Base-by-base conservation (phyloP, 768 basidiomycete species). In the Gloeopeniophorella convolvens region DNA sequence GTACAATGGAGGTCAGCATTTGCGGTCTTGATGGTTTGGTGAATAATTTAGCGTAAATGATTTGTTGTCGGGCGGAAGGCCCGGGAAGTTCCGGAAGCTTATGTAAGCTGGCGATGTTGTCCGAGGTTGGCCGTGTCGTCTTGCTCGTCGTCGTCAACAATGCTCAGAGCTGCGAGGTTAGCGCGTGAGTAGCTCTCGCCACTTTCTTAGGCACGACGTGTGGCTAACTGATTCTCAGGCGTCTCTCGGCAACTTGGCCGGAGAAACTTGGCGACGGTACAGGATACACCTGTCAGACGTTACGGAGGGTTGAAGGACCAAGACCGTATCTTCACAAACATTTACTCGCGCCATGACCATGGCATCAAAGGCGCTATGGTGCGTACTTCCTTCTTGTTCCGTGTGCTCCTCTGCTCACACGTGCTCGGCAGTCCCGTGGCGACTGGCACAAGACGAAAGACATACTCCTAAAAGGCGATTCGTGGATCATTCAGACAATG, bases 371-470 rank as follows among this genome's bases (percentile, higher is more conserved):
- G 95, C 34, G 95, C 95, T 18, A 64, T 79, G 78, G 92, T 92
- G 48, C 50, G 82, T 67, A 12, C 26, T 36, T 23, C 18, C 18
- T 13, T n/a, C 27, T 42, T 32, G 20, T 27, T 20, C 18, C 15
- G 21, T 24, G 23, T 23, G 13, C 3, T 10, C 15, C 3, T 41
- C 26, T 5, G 8, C 10, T 45, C 37, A 43, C 15, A 46, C 10
- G 8, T 26, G 9, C 31, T 37, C 23, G 15, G 45, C 55, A 94
- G 89, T 77, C 86, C 35, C 85, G 95, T 39, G 95, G 95, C 9
- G 95, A 99, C 72, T 99, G 95, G 95, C 95, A 98, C 68, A 79
- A 80, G 57, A 99, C 95, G 54, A 99, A 98, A 69, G 95, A 98
- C 54, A 95, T 99, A 60, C 58, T 98, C 27, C 71, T 83, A 48